phyloP scores from a whole-genome alignment of 768 basidiomycete genomes.

The Amanita rubescens region DNA sequence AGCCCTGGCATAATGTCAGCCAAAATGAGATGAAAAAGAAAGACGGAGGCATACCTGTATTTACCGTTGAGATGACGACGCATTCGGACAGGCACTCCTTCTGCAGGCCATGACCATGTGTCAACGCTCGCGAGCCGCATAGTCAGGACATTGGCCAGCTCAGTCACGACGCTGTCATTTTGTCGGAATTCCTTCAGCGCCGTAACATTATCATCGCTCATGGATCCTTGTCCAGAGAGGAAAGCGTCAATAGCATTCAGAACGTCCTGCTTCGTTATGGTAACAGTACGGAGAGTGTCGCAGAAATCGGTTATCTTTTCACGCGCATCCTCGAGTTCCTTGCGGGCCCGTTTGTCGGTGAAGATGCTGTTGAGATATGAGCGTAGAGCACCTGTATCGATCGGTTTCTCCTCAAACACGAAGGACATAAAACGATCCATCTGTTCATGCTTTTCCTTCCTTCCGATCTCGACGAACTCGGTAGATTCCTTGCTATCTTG shows the following conservation, averaged over 20 bases:
- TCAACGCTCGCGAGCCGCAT: constrained; percentile 37
- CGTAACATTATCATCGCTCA: constrained; percentile 33
- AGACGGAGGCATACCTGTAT: constrained; percentile 24
- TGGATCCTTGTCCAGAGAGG: constrained; percentile 25
- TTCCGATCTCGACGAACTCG: constrained; percentile 28
- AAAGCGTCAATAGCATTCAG: constrained; percentile 26
- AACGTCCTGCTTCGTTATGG: constrained; percentile 21
- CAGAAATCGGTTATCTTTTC: constrained; percentile 23
- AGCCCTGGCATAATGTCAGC: constrained; percentile 20
- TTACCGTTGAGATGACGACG: constrained; percentile 41
- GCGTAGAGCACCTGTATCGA: constrained; percentile 26
- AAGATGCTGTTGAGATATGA: constrained; percentile 33
- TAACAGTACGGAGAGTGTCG: constrained; percentile 16
- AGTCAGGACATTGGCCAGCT: constrained; percentile 36
- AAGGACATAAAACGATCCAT: constrained; percentile 31
- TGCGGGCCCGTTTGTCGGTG: constrained; percentile 21
- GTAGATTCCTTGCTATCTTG: constrained; percentile 2
- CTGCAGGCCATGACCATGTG: constrained; percentile 36
- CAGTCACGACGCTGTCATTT: constrained; percentile 31
- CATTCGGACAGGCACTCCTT: constrained; percentile 37
- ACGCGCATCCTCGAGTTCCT: constrained; percentile 23
- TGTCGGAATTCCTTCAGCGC: constrained; percentile 34
- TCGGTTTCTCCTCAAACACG: constrained; percentile 29
- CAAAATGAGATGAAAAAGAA: background rate
- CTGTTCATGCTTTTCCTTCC: constrained; percentile 37